Percentiles rank a stretch among this genome's conserved stretches.
Evolutionary conservation across 2,329 filamentous ascomycete genomes (phyloP).

Genomic region (Alternaria brassicicola): DNA sequence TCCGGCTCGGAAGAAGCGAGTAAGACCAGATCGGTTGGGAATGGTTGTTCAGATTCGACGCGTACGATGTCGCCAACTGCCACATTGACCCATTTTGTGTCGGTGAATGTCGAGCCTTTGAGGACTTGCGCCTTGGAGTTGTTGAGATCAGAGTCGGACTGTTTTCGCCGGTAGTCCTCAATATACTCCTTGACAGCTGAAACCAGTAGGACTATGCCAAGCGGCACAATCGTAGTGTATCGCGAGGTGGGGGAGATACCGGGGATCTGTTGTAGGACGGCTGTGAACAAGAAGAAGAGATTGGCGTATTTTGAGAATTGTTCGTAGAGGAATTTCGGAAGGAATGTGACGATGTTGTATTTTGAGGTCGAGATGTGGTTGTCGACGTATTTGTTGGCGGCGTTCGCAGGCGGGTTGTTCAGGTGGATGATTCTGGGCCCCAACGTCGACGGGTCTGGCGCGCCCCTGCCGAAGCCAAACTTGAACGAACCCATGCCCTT

Average conservation of each 20-base stretch:
- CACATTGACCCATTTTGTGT: constrained; percentile 93
- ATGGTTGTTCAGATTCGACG: constrained; percentile 92
- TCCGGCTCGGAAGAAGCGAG: constrained; percentile 96
- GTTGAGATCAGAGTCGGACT: constrained; percentile 85
- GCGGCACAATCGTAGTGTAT: constrained; percentile 95
- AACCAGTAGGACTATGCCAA: constrained; percentile 87
- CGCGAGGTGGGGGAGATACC: constrained; percentile 91
- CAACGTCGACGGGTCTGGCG: constrained; percentile 86
- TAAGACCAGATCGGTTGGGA: constrained; percentile 90
- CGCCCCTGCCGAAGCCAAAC: constrained; percentile 85
- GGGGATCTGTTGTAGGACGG: constrained; percentile 91
- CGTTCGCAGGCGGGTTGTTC: constrained; percentile 94
- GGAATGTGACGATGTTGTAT: constrained; percentile 90
- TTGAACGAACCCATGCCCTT: constrained; percentile 71
- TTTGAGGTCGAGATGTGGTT: constrained; percentile 98
- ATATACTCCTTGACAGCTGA: constrained; percentile 94
- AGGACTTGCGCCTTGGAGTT: constrained; percentile 83
- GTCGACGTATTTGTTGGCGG: constrained; percentile 86
- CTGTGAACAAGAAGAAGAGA: constrained; percentile 98
- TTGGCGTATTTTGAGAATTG: constrained; percentile 99
- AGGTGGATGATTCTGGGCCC: constrained; percentile 92
- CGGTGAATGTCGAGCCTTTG: constrained; percentile 80
- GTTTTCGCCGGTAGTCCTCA: constrained; percentile 89
- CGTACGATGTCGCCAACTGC: constrained; percentile 90
- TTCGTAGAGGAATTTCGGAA: constrained; percentile 96